Evolutionary conservation across 352 stramenopile species (phyloP).

Genomic region (Phytopythium kandeliae): DNA sequence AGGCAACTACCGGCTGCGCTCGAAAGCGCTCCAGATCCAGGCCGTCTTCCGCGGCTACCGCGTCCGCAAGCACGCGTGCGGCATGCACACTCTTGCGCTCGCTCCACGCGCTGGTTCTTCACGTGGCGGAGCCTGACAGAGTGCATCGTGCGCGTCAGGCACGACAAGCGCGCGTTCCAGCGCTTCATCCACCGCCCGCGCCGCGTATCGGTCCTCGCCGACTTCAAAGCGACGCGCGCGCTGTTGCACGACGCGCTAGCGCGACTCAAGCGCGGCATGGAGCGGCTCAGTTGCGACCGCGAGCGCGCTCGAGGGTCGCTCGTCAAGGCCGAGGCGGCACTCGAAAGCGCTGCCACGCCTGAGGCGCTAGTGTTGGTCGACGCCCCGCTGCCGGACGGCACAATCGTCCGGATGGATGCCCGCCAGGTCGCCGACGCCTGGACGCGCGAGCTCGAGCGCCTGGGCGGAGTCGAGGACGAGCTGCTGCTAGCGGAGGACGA

Average conservation of each 20-base stretch:
- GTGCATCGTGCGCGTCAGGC: too few relatives aligned
- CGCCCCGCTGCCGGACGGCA: constrained; percentile 20
- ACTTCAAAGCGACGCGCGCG: constrained; percentile 11
- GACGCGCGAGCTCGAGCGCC: constrained; percentile 19
- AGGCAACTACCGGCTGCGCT: constrained; percentile 24
- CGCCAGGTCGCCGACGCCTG: constrained; percentile 25
- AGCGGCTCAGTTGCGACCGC: constrained; percentile 14
- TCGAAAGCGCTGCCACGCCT: not conserved
- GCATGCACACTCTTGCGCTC: too few relatives aligned
- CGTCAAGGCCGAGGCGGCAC: not conserved
- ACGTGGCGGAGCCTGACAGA: not conserved
- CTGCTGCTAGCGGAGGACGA: constrained; percentile 10
- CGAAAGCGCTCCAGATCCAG: constrained; percentile 31
- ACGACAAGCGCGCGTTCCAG: constrained; percentile 6
- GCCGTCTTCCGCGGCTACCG: constrained; percentile 36
- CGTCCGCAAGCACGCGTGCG: constrained; percentile 21
- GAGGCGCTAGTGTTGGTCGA: constrained; percentile 11
- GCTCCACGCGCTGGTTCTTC: too few relatives aligned
- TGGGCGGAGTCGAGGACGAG: constrained; percentile 6
- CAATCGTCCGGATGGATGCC: constrained; percentile 23
- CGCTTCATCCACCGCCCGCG: constrained; percentile 8
- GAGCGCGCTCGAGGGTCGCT: constrained; percentile 2
- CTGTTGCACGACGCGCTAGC: constrained; percentile 20
- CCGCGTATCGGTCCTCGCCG: constrained; percentile 17
- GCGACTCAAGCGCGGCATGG: constrained; percentile 9